Percentiles rank a stretch among this genome's conserved stretches.
Evolutionary conservation across 2,329 filamentous ascomycete genomes (phyloP).

Genomic region (Pseudocercospora ulei): DNA sequence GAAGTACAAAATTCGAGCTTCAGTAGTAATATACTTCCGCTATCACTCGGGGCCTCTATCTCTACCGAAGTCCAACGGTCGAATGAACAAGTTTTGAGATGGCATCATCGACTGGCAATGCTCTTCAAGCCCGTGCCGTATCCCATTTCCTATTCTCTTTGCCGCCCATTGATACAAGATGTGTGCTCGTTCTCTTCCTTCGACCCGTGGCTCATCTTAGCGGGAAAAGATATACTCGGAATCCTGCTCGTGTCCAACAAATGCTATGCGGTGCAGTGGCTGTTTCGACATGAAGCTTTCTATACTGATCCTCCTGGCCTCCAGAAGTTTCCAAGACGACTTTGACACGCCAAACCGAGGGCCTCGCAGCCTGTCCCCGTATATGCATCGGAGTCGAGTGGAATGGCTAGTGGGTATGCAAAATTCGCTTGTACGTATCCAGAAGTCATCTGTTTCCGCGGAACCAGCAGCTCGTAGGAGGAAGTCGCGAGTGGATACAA

Average conservation of each 20-base stretch:
- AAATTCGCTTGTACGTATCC: conserved; percentile 18
- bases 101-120: neutral
- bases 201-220: neutral
- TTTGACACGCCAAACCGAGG: neutral
- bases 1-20: too few relatives aligned
- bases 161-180: neutral
- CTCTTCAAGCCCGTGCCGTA: neutral
- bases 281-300: neutral
- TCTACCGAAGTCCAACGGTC: too few relatives aligned
- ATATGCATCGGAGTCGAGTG: conserved; percentile 2
- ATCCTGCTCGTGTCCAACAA: neutral
- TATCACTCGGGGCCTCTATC: too few relatives aligned
- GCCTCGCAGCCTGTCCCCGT: neutral
- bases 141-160: neutral
- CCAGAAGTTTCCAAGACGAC: neutral
- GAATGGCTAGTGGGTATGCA: conserved; percentile 8
- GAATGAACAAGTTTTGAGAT: conserved; percentile 3
- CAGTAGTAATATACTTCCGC: too few relatives aligned
- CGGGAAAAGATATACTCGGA: neutral
- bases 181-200: too few relatives aligned
- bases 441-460: conserved; percentile 8
- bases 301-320: too few relatives aligned
- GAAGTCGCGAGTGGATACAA: conserved; percentile 7
- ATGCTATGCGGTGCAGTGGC: neutral
- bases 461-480: conserved; percentile 4